Evolutionary conservation across 2,329 filamentous ascomycete genomes (phyloP), one percentile per base, ranked within the genome.

Genomic region (Bretziella fagacearum): DNA sequence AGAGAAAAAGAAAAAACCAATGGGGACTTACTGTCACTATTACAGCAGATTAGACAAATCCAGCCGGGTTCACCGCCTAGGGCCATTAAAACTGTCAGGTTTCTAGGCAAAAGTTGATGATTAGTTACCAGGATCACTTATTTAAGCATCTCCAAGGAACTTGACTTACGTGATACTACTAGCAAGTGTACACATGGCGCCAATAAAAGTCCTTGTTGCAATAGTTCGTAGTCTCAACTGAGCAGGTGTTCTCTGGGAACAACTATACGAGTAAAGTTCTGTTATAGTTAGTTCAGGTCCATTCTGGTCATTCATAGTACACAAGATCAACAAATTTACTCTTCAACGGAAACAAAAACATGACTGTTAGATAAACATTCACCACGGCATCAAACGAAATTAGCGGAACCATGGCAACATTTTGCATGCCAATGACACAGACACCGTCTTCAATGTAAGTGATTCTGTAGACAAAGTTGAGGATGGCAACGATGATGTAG

Each of bases 1-100:
- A 13, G 25, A 22, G 25, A 8, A 30, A n/a, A n/a, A n/a, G 10
- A 15, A 6, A 7, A 35, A 30, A 18, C 23, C 35, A 11, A 23
- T 15, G 50, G 6, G 25, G 22, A 60, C 66, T 55, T 58, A 75
- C 74, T 69, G 55, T 80, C 76, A 52, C 67, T 65, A 54, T 79
- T 79, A 55, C 76, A 81, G 54, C 73, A 74, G 62, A 77, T 74
- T 3, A 80, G 64, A 53, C 74, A 80, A 2, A 80, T 66, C 74
- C 75, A 80, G 2, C 70, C 75, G 2, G 71, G 74, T 55, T 79
- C 75, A 10, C 75, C 75, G 20, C 73, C 59, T 2, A 79, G 64
- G 1, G 65, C 65, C 63, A 76, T 70, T 1, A 79, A 59, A 0
- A 79, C 65, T 2, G 69, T 67, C 2, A 80, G 58, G 55, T 80